A percentile compares a stretch with the other conserved stretches of the same genome.
Conservation (phyloP, 257 asterid genomes). For the Euphrasia confusa region DNA sequence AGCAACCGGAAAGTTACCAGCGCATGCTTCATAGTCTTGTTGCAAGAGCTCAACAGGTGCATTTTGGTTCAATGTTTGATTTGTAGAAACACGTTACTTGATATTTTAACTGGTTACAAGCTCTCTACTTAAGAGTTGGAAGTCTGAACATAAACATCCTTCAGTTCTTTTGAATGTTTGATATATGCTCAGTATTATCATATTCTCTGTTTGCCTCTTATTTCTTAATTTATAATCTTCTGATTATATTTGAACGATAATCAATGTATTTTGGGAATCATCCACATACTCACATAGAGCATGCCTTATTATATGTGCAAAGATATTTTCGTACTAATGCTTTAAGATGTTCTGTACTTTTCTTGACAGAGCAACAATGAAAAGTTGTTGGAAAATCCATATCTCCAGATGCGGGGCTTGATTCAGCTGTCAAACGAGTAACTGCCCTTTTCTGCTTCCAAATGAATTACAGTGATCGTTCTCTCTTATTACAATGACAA, state of each 20-base stretch:
- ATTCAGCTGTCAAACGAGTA: slow-evolving; percentile 73
- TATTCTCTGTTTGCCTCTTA: slow-evolving; percentile 10
- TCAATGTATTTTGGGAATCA: slow-evolving; percentile 16
- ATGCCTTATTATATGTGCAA: slow-evolving; percentile 8
- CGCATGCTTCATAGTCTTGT: slow-evolving; percentile 93
- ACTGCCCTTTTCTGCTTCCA: slow-evolving; percentile 42
- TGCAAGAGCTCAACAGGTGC: slow-evolving; percentile 95
- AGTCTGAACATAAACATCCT: too few species aligned
- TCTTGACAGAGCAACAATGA: slow-evolving; percentile 91
- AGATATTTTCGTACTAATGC: slow-evolving; percentile 18
- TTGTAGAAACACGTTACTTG: not conserved
- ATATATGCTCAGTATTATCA: not conserved
- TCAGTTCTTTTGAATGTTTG: not conserved
- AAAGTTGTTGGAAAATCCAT: slow-evolving; percentile 96
- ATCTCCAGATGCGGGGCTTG: slow-evolving; percentile 97
- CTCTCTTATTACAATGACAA: slow-evolving; percentile 11
- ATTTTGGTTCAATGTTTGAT: slow-evolving; percentile 10
- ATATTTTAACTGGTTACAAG: too few species aligned
- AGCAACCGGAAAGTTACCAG: slow-evolving; percentile 87
- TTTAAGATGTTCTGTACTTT: slow-evolving; percentile 29
- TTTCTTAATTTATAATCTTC: slow-evolving; percentile 17
- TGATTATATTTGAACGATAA: slow-evolving; percentile 3
- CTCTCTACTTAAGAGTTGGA: too few species aligned
- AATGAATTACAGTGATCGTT: slow-evolving; percentile 24
- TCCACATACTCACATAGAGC: slow-evolving; percentile 1